A percentile compares a stretch with the other conserved stretches of the same genome.
phyloP scores from a whole-genome alignment of 2,329 filamentous ascomycete species.

The Emergomyces orientalis region DNA sequence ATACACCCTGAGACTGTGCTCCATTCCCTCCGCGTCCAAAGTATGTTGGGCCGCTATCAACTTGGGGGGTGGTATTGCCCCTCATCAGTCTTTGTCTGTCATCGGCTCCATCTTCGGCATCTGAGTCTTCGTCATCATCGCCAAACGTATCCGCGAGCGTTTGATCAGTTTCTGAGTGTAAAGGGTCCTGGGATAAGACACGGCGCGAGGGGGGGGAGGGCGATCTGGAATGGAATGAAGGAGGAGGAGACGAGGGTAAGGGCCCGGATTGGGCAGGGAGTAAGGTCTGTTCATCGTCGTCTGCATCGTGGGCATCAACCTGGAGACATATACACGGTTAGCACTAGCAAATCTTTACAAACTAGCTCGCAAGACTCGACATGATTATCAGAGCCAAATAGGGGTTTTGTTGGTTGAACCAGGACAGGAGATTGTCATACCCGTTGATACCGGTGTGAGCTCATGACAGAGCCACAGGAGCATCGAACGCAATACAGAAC shows the following conservation, averaged over 20 bases:
- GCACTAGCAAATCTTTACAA: neutral
- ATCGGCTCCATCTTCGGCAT: slow-evolving; percentile 62
- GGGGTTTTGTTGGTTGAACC: neutral
- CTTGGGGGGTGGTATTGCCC: slow-evolving; percentile 28
- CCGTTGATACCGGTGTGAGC: slow-evolving; percentile 42
- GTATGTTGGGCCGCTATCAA: slow-evolving; percentile 8
- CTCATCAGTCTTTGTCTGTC: slow-evolving; percentile 82
- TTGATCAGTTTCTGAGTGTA: slow-evolving; percentile 55
- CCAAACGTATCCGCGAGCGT: slow-evolving; percentile 92
- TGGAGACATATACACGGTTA: slow-evolving; percentile 17
- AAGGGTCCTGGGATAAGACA: slow-evolving; percentile 42
- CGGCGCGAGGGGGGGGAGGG: slow-evolving; percentile 54
- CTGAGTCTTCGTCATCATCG: slow-evolving; percentile 63
- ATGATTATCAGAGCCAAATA: slow-evolving; percentile 2
- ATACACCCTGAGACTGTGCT: slow-evolving; percentile 23
- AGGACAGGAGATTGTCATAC: slow-evolving; percentile 27
- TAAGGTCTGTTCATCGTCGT: slow-evolving; percentile 30
- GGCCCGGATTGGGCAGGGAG: slow-evolving; percentile 24
- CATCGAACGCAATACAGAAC: slow-evolving; percentile 13
- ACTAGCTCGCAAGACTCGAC: neutral
- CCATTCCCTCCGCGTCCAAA: slow-evolving; percentile 15
- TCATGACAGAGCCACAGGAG: slow-evolving; percentile 30
- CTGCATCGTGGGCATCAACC: slow-evolving; percentile 36
- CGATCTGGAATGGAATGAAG: slow-evolving; percentile 79
- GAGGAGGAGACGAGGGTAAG: slow-evolving; percentile 41